Percentiles rank a stretch among this genome's conserved stretches.
These are phyloP conservation scores for Strobilomyces echinocephalus DNA, from an alignment of 768 basidiomycete species.

Conservation along the genomic window DNA sequence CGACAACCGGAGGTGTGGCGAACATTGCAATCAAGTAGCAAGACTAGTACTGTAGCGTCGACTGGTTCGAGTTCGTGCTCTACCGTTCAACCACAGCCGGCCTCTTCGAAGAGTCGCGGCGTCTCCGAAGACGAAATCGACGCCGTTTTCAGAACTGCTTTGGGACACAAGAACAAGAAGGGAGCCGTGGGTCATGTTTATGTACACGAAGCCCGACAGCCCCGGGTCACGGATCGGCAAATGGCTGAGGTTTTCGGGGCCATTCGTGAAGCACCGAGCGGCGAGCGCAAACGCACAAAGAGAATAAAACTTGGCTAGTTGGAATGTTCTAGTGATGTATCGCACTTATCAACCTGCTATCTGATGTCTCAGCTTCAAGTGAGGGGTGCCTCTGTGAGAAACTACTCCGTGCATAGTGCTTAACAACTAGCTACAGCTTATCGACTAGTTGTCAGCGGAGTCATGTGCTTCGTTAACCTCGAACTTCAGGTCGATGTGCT, in stretches of 20 bases:
- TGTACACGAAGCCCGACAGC: slow-evolving; percentile 9
- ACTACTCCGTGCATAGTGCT: too few species aligned
- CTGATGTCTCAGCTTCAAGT: background rate
- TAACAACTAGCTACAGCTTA: too few species aligned
- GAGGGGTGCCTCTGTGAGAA: too few species aligned
- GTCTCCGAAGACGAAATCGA: slow-evolving; percentile 68
- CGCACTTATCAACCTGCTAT: background rate
- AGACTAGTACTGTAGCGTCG: slow-evolving; percentile 19
- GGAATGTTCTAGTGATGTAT: background rate
- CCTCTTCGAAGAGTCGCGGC: slow-evolving; percentile 41
- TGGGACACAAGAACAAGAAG: slow-evolving; percentile 59
- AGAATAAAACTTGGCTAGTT: slow-evolving; percentile 20
- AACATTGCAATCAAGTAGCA: slow-evolving; percentile 50
- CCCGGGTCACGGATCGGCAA: slow-evolving; percentile 29
- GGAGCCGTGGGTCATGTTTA: slow-evolving; percentile 35
- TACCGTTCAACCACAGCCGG: background rate
- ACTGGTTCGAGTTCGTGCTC: slow-evolving; percentile 17
- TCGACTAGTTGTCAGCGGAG: too few species aligned
- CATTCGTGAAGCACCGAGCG: slow-evolving; percentile 52
- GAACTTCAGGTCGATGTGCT: too few species aligned
- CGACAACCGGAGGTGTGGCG: slow-evolving; percentile 85
- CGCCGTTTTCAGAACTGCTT: slow-evolving; percentile 52
- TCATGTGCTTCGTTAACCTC: too few species aligned
- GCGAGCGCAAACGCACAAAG: slow-evolving; percentile 37
- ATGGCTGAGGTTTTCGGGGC: slow-evolving; percentile 54